Evolutionary conservation across 106 monocot genomes (phyloP).

Genomic region (Triglochin maritima): DNA sequence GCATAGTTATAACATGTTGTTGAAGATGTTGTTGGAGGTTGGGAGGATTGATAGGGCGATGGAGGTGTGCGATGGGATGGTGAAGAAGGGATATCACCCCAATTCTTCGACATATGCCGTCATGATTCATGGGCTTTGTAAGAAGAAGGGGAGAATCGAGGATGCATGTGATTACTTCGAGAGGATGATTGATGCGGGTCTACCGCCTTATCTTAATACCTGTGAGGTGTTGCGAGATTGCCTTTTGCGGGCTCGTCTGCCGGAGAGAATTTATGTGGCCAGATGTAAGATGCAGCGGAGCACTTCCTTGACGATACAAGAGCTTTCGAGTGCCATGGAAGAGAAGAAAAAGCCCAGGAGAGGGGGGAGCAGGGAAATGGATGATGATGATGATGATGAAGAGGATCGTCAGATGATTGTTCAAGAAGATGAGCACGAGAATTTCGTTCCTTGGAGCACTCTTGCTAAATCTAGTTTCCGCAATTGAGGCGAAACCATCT

Average conservation of each 20-base stretch:
- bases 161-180: constrained; percentile 64
- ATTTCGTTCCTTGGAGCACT: not conserved
- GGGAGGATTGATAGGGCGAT: constrained; percentile 55
- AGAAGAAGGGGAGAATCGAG: constrained; percentile 52
- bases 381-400: too few species aligned
- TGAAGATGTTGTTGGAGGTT: constrained; percentile 74
- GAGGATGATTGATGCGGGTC: constrained; percentile 79
- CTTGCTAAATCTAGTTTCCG: not conserved
- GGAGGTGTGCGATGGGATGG: constrained; percentile 91
- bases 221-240: constrained; percentile 60
- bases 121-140: constrained; percentile 83
- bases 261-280: constrained; percentile 35
- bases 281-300: constrained; percentile 56
- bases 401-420: too few species aligned
- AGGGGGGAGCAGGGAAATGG: too few species aligned
- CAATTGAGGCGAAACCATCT: too few species aligned
- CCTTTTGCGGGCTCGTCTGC: constrained; percentile 30
- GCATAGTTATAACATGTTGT: constrained; percentile 83
- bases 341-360: not conserved
- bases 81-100: constrained; percentile 47
- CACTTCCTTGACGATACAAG: constrained; percentile 56
- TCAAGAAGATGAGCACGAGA: not conserved
- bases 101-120: constrained; percentile 57
- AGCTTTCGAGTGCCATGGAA: constrained; percentile 45
- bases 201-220: constrained; percentile 78